Evolutionary conservation across 495 filamentous ascomycete species (phyloP).

Genomic region (Hypoxylon subgilvum): DNA sequence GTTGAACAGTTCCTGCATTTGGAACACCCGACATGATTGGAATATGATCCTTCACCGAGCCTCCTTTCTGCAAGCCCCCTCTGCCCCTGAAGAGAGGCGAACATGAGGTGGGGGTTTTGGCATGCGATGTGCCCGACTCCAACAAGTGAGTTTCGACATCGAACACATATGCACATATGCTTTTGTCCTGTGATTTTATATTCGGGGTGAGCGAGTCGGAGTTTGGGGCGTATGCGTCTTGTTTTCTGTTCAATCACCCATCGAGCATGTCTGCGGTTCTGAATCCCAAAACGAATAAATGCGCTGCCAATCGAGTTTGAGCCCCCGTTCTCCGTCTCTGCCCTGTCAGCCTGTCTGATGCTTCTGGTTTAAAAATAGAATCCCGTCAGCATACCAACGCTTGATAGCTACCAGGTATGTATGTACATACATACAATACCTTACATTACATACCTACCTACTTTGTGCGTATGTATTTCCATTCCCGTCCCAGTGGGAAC

Average conservation of each 20-base stretch:
- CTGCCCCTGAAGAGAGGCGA: conserved; percentile 1
- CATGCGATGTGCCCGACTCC: not conserved
- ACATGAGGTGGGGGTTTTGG: conserved; percentile 10
- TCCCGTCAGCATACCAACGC: conserved; percentile 14
- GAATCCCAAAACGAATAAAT: conserved; percentile 29
- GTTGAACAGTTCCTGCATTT: conserved; percentile 24
- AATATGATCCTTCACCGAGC: conserved; percentile 24
- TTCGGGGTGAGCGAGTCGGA: conserved; percentile 23
- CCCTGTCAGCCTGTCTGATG: not conserved
- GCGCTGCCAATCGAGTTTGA: conserved; percentile 21
- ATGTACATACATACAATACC: conserved; percentile 3
- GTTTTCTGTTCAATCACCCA: conserved; percentile 29
- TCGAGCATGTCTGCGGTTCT: not conserved
- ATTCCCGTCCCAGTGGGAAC: no score
- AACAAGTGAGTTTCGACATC: conserved; percentile 9
- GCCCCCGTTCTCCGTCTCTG: conserved; percentile 2
- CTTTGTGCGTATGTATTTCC: no score
- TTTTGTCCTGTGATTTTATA: conserved; percentile 29
- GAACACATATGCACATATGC: no score
- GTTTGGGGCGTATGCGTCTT: conserved; percentile 6
- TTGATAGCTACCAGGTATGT: no score
- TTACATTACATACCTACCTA: not conserved
- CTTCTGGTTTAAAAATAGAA: conserved; percentile 36
- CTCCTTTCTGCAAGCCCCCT: conserved; percentile 8
- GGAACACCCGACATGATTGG: conserved; percentile 3